Conservation (phyloP, 805 yeast genomes). For the Limtongia smithiae region DNA sequence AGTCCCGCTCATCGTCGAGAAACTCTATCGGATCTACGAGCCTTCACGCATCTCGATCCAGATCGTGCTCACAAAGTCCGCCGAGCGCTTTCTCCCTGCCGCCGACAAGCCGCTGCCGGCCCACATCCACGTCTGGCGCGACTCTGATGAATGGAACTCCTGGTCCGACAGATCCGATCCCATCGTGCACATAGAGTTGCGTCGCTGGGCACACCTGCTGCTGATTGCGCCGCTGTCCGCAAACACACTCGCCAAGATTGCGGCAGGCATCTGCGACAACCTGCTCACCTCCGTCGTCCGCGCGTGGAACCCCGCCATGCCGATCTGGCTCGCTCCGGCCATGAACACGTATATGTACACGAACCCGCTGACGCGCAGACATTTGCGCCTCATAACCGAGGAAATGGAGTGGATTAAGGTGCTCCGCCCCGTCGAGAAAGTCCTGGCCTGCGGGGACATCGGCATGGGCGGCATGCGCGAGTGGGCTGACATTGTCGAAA, state of each 20-base stretch:
- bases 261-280: constrained; percentile 90
- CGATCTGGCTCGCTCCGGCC: constrained; percentile 88
- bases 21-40: constrained; percentile 75
- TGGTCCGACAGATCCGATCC: constrained; percentile 83
- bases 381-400: constrained; percentile 67
- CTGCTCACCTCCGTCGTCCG: constrained; percentile 83
- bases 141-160: constrained; percentile 89
- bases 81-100: constrained; percentile 65
- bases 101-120: constrained; percentile 48
- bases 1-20: constrained; percentile 83
- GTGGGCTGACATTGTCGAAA: constrained; percentile 89
- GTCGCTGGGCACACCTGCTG: constrained; percentile 95
- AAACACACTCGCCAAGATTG: constrained; percentile 83
- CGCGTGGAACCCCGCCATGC: constrained; percentile 93
- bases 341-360: constrained; percentile 93
- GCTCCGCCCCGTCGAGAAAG: constrained; percentile 92
- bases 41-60: constrained; percentile 74
- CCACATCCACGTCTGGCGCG: constrained; percentile 85
- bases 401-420: constrained; percentile 95
- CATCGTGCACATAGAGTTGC: constrained; percentile 86
- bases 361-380: constrained; percentile 82
- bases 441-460: constrained; percentile 89
- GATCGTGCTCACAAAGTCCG: constrained; percentile 77
- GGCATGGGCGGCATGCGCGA: constrained; percentile 99
- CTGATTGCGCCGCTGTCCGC: constrained; percentile 94